Conservation (phyloP, 2,329 filamentous ascomycete species). For the Cladophialophora exuberans region DNA sequence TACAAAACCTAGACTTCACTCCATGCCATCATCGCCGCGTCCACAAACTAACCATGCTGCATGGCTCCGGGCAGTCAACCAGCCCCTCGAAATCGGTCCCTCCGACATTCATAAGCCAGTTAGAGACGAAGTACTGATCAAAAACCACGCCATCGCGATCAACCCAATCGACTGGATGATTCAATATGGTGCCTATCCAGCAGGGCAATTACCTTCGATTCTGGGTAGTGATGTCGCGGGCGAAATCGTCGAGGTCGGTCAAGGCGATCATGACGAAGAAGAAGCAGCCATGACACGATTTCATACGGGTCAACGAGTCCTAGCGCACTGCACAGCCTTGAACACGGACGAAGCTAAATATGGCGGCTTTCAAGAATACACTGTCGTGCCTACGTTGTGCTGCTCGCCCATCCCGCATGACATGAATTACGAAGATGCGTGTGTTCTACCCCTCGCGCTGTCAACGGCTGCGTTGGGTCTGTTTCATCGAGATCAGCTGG, state of each 20-base stretch:
- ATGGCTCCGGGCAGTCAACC: constrained; percentile 27
- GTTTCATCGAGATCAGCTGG: constrained; percentile 36
- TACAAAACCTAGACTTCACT: too few relatives aligned
- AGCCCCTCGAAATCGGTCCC: constrained; percentile 30
- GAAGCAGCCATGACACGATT: too few relatives aligned
- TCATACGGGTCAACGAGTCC: constrained; percentile 38
- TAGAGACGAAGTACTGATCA: constrained; percentile 32
- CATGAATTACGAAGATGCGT: constrained; percentile 37
- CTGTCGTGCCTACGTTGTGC: constrained; percentile 32
- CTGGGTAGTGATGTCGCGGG: constrained; percentile 38
- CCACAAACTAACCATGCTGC: constrained; percentile 30
- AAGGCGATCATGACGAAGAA: too few relatives aligned
- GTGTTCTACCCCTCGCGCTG: constrained; percentile 39
- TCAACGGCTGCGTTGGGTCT: constrained; percentile 38
- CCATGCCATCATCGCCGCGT: constrained; percentile 1
- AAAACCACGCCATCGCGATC: constrained; percentile 35
- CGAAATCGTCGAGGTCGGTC: constrained; percentile 37
- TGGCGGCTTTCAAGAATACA: constrained; percentile 40
- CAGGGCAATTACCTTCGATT: constrained; percentile 36
- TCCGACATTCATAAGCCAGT: constrained; percentile 24
- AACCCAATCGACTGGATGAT: constrained; percentile 42
- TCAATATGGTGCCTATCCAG: constrained; percentile 32
- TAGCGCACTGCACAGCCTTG: constrained; percentile 34
- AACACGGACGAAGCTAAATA: constrained; percentile 24
- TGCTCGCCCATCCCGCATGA: constrained; percentile 35